Base-by-base conservation (phyloP, 495 filamentous ascomycete genomes). In the Penicillium roqueforti region DNA sequence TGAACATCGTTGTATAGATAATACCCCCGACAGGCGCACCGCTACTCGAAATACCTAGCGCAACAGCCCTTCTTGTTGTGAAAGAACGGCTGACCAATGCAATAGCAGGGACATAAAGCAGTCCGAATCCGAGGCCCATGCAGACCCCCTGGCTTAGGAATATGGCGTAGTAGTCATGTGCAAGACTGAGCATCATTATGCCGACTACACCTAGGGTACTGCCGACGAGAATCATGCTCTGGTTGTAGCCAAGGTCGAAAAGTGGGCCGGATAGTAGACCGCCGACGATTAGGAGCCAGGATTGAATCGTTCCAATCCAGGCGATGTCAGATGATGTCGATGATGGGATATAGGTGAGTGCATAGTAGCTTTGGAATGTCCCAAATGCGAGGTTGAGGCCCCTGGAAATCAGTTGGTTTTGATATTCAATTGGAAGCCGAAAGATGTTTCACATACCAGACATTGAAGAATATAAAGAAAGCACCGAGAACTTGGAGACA, bases 1-100 rank as follows among this genome's bases (percentile, higher is more conserved):
- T 63, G 55, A 82, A 76, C 29, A 79, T 60, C 41, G 82, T 74
- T 0, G 79, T 75, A 54, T 81, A 82, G 23, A 83, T 73, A 36
- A 82, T 68, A 3, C 80, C 78, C 6, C 80, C 80, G 26, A 65
- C 19, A 5, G 66, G 68, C 6, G 73, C 70, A 6, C 79, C 70
- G 6, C 68, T 68, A 1, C 71, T 54, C 3, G 69, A 58, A 5
- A 80, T 56, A 2, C 81, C 81, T 2, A 72, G 61, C 0, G 80
- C 76, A n/a, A 83, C 23, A 22, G 41, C 75, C 51, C 55, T 51
- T 56, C 54, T 63, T 51, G 20, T 49, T 55, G 37, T 53, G 55
- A 80, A 82, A 28, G 65, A 74, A 0, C 60, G 63, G 8, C 68
- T 56, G 3, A 80, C 54, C n/a, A 78, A 51, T 1, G 73, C 60